Evolutionary conservation across 306 rosid genomes (phyloP), one percentile per base, ranked within the genome.

Genomic region (Erythrophleum fordii): DNA sequence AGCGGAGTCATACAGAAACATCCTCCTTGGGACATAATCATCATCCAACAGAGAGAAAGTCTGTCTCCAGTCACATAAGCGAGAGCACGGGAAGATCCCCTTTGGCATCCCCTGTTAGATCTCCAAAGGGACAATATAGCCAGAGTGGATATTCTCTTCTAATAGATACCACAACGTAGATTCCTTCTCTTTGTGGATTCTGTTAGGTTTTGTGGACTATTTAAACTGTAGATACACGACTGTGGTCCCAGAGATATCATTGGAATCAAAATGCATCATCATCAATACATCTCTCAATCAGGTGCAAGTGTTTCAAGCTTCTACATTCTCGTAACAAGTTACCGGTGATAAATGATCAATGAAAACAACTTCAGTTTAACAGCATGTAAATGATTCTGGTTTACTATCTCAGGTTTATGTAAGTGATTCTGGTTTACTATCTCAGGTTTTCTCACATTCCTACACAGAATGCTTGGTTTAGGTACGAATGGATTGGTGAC

Each of bases 21-120:
- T 64, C 89, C 65, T 83, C 89, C 2, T n/a, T 75, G 67, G 78
- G 66, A 59, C 86, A 79, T 42, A 83, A 45, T 26, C 59, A 56
- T 66, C 53, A 81, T 58, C 66, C 88, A n/a, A 76, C 81, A 46
- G 48, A 70, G 11, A 52, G 37, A 42, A 41, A 17, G 34, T 42
- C 45, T 28, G 34, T 23, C 29, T 78, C 75, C 62, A 35, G 41
- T 23, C 61, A 76, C 16, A 77, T 81, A 11, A 52, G 53, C 72
- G 86, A 75, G 29, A 79, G 81, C n/a, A 79, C 76, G 13, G 17
- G 49, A 17, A 76, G 81, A 35, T 81, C 84, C 23, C 62, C 69
- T 41, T 8, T 76, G 70, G 73, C 72, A 68, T 67, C 79, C 55
- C 83, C 81, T 42, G 29, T 42, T 3, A 16, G 39, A 35, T 73